These are phyloP conservation scores for Naganishia friedmannii DNA, from an alignment of 768 basidiomycete genomes.

Conservation along the genomic window DNA sequence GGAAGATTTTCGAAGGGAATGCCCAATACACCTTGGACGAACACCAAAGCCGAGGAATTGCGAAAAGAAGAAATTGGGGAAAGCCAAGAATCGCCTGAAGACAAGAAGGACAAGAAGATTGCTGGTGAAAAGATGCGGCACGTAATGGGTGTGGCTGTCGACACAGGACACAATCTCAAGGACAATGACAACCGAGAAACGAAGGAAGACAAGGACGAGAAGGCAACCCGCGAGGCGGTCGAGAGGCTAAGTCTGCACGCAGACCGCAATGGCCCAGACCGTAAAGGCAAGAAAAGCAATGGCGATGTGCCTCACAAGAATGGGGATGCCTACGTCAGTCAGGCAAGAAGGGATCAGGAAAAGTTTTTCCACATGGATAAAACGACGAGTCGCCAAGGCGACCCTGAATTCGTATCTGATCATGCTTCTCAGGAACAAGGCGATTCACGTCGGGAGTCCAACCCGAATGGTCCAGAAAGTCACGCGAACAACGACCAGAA, in stretches of 20 bases:
- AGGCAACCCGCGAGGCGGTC: constrained; percentile 22
- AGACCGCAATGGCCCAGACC: constrained; percentile 17
- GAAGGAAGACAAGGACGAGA: constrained; percentile 38
- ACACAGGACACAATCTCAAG: background rate
- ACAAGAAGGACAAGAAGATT: constrained; percentile 11
- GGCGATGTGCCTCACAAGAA: constrained; percentile 32
- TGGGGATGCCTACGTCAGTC: background rate
- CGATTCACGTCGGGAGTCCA: background rate
- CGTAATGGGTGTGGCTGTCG: constrained; percentile 4
- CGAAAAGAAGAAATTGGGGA: constrained; percentile 5
- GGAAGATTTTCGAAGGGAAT: constrained; percentile 24
- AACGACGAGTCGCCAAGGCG: background rate
- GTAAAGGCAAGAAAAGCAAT: constrained; percentile 16
- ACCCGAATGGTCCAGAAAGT: background rate
- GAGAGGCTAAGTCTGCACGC: constrained; percentile 17
- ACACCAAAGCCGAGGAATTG: constrained; percentile 15
- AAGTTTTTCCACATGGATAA: constrained; percentile 9
- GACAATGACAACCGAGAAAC: constrained; percentile 35
- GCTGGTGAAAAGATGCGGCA: constrained; percentile 18
- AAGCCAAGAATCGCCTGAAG: background rate
- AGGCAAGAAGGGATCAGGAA: constrained; percentile 24
- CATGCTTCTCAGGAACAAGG: constrained; percentile 3
- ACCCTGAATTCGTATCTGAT: background rate
- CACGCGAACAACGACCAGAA: background rate
- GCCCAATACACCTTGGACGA: constrained; percentile 25